These are phyloP conservation scores for Whalleya microplaca DNA, from an alignment of 2,329 filamentous ascomycete genomes.

Conservation along the genomic window DNA sequence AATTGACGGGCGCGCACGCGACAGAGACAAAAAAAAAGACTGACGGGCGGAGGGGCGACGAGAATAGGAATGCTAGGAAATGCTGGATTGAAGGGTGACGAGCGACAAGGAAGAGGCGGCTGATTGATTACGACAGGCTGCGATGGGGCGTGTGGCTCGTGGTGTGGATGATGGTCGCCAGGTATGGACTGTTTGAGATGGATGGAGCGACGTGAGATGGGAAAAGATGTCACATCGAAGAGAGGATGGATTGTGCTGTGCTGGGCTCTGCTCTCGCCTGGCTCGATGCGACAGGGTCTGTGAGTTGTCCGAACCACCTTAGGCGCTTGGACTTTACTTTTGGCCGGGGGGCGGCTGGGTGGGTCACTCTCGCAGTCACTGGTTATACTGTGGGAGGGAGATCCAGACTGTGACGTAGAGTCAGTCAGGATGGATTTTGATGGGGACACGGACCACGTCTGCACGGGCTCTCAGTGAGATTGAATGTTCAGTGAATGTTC, in stretches of 20 bases:
- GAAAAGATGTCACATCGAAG: background rate
- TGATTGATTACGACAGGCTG: conserved; percentile 17
- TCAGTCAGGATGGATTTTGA: background rate
- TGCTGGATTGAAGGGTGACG: conserved; percentile 19
- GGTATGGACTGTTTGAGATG: background rate
- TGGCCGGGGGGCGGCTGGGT: too few species aligned
- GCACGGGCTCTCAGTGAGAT: too few species aligned
- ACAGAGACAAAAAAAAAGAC: too few species aligned
- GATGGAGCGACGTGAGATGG: background rate
- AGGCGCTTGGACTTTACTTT: too few species aligned
- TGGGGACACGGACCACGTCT: background rate
- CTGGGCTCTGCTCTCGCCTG: too few species aligned
- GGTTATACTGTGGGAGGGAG: too few species aligned
- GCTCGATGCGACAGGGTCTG: background rate
- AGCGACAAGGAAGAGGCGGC: conserved; percentile 16
- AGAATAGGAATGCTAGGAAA: conserved; percentile 10
- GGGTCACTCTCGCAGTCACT: too few species aligned
- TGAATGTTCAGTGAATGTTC: background rate
- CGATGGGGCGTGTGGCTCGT: conserved; percentile 30
- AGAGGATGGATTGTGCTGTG: too few species aligned
- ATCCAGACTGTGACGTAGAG: background rate
- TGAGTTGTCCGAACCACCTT: background rate
- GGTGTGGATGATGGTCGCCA: conserved; percentile 12
- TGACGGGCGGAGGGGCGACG: conserved; percentile 7
- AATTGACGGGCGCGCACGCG: conserved; percentile 38